These are phyloP conservation scores for Pelargonium australe DNA, from an alignment of 441 rosid species.

Conservation along the genomic window DNA sequence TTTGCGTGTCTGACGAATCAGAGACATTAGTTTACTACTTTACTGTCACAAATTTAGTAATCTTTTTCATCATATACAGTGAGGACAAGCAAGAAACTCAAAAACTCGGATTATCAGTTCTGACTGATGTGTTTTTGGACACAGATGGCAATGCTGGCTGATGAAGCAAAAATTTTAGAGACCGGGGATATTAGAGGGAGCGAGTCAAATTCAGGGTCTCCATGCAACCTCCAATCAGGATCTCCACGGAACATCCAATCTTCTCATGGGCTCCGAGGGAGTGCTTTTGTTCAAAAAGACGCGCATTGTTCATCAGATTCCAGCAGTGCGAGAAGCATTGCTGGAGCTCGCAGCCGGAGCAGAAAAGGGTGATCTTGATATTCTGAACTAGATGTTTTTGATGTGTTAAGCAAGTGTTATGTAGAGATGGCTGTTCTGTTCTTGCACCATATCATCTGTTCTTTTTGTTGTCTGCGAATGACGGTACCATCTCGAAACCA, in stretches of 20 bases:
- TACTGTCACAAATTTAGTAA: too few relatives aligned
- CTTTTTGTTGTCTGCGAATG: not conserved
- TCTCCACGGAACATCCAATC: conserved; percentile 10
- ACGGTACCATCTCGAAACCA: not conserved
- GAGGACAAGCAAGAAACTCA: too few relatives aligned
- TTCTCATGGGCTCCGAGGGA: conserved; percentile 21
- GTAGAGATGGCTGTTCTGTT: too few relatives aligned
- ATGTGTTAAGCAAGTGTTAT: too few relatives aligned
- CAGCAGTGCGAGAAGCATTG: conserved; percentile 23
- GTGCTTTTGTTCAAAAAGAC: conserved; percentile 29
- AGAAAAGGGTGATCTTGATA: conserved; percentile 28
- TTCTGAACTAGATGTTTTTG: too few relatives aligned
- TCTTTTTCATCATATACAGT: too few relatives aligned
- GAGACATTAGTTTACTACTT: too few relatives aligned
- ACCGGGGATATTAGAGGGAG: conserved; percentile 35
- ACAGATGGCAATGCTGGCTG: conserved; percentile 49
- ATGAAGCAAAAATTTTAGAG: conserved; percentile 62
- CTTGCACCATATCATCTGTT: not conserved
- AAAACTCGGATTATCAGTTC: too few relatives aligned
- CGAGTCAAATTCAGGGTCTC: conserved; percentile 34
- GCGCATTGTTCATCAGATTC: conserved; percentile 13
- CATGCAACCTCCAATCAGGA: conserved; percentile 14
- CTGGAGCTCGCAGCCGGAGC: conserved; percentile 34
- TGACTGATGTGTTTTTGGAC: too few relatives aligned
- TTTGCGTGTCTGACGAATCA: too few relatives aligned